These are phyloP conservation scores for Didymella glomerata DNA, from an alignment of 2,329 filamentous ascomycete species.

Conservation along the genomic window DNA sequence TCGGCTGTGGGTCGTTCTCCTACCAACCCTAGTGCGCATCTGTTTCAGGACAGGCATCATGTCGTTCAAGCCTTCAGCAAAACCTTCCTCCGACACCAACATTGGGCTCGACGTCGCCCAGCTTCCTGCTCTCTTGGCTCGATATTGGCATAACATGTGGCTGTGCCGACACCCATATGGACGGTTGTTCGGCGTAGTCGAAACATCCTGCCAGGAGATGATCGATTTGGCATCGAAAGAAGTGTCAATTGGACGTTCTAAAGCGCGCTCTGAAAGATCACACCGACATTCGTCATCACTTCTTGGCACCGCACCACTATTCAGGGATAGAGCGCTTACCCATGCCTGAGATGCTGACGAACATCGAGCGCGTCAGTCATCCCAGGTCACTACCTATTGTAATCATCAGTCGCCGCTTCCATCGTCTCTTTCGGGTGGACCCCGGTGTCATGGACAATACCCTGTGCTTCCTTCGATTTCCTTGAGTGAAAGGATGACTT, in stretches of 20 bases:
- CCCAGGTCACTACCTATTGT: not conserved
- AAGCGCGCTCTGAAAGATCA: not conserved
- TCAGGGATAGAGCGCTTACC: not conserved
- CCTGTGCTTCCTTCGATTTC: not conserved
- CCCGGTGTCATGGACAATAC: too few species aligned
- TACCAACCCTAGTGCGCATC: not conserved
- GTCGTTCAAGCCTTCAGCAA: not conserved
- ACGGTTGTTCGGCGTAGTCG: constrained; percentile 26
- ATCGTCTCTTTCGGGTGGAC: not conserved
- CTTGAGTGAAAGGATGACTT: not conserved
- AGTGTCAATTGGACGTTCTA: not conserved
- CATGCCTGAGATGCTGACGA: not conserved
- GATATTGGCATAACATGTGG: constrained; percentile 11
- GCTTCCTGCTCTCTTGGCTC: constrained; percentile 2
- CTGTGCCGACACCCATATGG: constrained; percentile 16
- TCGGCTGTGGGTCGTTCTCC: not conserved
- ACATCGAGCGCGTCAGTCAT: not conserved
- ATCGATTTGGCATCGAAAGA: constrained; percentile 1
- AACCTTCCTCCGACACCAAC: constrained; percentile 1
- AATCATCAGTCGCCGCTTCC: not conserved
- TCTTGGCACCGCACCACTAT: constrained; percentile 12
- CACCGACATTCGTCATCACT: constrained; percentile 10
- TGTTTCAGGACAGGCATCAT: constrained; percentile 5
- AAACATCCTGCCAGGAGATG: constrained; percentile 6
- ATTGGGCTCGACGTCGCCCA: constrained; percentile 3